Base-by-base conservation (phyloP, 2,329 filamentous ascomycete genomes). In the Bisporella sp. region DNA sequence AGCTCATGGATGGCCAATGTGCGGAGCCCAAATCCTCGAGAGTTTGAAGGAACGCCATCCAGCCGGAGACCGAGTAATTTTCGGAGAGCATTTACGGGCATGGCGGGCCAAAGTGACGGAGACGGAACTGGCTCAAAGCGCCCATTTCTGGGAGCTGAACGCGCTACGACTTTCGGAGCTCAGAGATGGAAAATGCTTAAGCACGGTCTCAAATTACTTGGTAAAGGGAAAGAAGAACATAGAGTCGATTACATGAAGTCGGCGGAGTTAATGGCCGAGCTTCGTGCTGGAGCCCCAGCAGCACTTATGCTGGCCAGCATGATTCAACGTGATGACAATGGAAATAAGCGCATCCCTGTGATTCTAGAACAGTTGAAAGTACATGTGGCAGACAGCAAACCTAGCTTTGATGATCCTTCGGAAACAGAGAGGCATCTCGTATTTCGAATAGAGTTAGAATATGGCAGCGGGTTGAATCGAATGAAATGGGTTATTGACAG, bases 401-500 rank as follows among this genome's bases (percentile, higher is more conserved):
- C 82, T 8, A 79, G 83, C 53, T 82, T 87, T 41, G 82, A 66
- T 33, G 63, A 66, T 12, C 62, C 59, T 48, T 60, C 40, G 72
- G 78, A 55, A 74, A 84, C 61, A 71, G 64, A 63, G 55, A 72
- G 91, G 31, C 93, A 97, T 68, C 83, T 88, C 62, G 78, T 93
- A 6, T 96, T 97, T 67, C 85, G 85, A 42, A 91, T 99, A 50
- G 89, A 96, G 60, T 75, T 99, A 12, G 93, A 99, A 66, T 99
- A 99, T 66, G 93, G 93, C 11, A 97, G 88, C 64, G 95, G 93
- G 0, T 81, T 93, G 50, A 96, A 92, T 49, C 81, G 93, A 51
- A 97, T 99, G 95, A 89, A 88, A 64, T 99, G 93, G 93, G 85
- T 88, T 13, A 88, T 99, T 52, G 84, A 89, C 61, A 81, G 93